Conservation (phyloP, 192 early-diverging fungal genomes). For the Backusella tuberculispora region DNA sequence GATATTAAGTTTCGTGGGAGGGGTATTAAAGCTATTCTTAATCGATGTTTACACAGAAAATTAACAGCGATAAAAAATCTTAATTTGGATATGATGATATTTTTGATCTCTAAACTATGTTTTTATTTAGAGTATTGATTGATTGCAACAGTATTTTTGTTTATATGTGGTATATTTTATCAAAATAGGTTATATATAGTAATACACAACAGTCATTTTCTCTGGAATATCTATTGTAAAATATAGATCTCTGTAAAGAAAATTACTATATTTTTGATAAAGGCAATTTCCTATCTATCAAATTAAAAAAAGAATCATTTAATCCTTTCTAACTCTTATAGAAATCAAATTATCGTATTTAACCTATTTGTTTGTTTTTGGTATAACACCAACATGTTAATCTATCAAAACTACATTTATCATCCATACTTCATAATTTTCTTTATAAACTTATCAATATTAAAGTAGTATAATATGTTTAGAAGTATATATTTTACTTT, state of each 20-base stretch:
- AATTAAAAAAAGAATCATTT: background rate
- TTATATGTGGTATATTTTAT: background rate
- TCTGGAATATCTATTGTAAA: background rate
- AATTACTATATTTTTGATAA: background rate
- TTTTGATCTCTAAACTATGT: background rate
- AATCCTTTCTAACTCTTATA: background rate
- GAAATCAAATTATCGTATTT: background rate
- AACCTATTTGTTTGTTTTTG: background rate
- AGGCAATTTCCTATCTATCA: background rate
- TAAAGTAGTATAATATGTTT: no score
- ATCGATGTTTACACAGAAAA: background rate
- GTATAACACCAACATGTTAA: background rate
- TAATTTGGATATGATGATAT: background rate
- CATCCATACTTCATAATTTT: no score
- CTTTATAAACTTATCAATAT: no score
- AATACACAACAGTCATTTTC: background rate
- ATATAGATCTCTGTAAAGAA: background rate
- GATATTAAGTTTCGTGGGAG: background rate
- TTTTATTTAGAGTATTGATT: background rate
- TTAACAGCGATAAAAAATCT: background rate
- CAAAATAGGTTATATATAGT: background rate
- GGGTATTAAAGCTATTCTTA: background rate
- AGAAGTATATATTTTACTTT: no score
- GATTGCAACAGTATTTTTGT: background rate
- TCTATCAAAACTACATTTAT: no score